These are phyloP conservation scores for Hygrophila difformis DNA, from an alignment of 257 asterid species.

Conservation along the genomic window DNA sequence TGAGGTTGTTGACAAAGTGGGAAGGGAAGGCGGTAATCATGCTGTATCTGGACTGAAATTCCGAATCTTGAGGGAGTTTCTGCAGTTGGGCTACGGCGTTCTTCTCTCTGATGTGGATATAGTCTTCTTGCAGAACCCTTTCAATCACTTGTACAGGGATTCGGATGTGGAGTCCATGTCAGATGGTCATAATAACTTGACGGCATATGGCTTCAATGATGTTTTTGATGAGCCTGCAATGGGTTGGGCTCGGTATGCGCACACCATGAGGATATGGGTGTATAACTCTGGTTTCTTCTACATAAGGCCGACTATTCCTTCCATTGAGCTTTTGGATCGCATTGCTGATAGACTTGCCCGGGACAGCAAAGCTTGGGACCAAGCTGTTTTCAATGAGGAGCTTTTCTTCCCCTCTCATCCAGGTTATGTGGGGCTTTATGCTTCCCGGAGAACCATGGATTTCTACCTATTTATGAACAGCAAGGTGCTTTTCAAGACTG, in stretches of 20 bases:
- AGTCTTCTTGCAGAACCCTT: slow-evolving; percentile 71
- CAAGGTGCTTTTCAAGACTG: slow-evolving; percentile 76
- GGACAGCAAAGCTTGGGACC: slow-evolving; percentile 57
- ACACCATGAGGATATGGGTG: slow-evolving; percentile 87
- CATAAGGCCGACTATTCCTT: slow-evolving; percentile 68
- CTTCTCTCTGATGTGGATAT: slow-evolving; percentile 78
- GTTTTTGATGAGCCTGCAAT: slow-evolving; percentile 67
- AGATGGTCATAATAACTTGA: slow-evolving; percentile 69
- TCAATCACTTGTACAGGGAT: slow-evolving; percentile 54
- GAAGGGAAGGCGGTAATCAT: slow-evolving; percentile 60
- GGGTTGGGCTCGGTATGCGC: slow-evolving; percentile 90
- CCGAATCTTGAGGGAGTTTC: slow-evolving; percentile 71
- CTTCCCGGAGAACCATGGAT: slow-evolving; percentile 73
- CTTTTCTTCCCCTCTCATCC: slow-evolving; percentile 80
- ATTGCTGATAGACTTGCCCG: slow-evolving; percentile 53
- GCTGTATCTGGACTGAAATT: slow-evolving; percentile 69
- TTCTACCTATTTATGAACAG: slow-evolving; percentile 71
- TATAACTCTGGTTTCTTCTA: slow-evolving; percentile 79
- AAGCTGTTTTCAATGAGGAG: slow-evolving; percentile 77
- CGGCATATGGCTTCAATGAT: slow-evolving; percentile 79
- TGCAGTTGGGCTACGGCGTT: slow-evolving; percentile 70
- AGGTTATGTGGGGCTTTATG: slow-evolving; percentile 66
- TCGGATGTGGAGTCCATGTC: slow-evolving; percentile 88
- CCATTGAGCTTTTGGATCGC: slow-evolving; percentile 80
- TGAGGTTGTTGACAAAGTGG: slow-evolving; percentile 39